Base-by-base conservation (phyloP, 2,329 filamentous ascomycete species). In the Thermothelomyces thermophilus region DNA sequence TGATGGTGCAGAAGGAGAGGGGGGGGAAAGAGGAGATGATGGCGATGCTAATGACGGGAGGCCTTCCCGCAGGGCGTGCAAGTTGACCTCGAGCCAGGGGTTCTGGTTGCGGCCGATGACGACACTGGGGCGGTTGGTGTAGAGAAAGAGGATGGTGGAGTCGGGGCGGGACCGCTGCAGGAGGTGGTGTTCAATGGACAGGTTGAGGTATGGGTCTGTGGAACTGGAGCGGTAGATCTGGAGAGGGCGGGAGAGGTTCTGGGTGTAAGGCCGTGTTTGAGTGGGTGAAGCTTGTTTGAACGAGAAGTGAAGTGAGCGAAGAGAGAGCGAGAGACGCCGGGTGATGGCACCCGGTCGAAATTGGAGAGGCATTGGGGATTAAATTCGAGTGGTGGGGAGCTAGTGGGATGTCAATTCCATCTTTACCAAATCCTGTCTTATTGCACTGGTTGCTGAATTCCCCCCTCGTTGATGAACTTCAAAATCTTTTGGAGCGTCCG, bases 71-170 rank as follows among this genome's bases (percentile, higher is more conserved):
- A 95, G 71, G 1, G 80, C 73, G 34, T 70, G 70, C 8, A 96
- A 75, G 64, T 95, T 87, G 54, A 88, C 83, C 71, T 98, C 93
- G 8, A 88, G 76, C 93, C 91, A 98, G 47, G 93, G 93, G 66
- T 98, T 98, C 71, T 98, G 93, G 66, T 98, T 98, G 53, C 93
- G 83, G 37, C 93, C 93, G 58, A 98, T 84, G 64, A 98, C 84
- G 52, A 98, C 78, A 65, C 87, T 90, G 1, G 91, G 90, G 33
- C 80, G 70, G 69, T 98, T 97, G 61, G 82, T 79, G 71, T 97
- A 98, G 44, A 96, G 78, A 50, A 97, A 86, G 2, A 97, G 79
- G 44, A 97, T 69, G 13, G 79, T 84, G 11, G 89, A 89, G 53
- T 86, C 79, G 6, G 81, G 73, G 1, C 83, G 79, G 0, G 85